Evolutionary conservation across 1,139 yeast genomes (phyloP).

Genomic region (Yamadazyma dushanensis): DNA sequence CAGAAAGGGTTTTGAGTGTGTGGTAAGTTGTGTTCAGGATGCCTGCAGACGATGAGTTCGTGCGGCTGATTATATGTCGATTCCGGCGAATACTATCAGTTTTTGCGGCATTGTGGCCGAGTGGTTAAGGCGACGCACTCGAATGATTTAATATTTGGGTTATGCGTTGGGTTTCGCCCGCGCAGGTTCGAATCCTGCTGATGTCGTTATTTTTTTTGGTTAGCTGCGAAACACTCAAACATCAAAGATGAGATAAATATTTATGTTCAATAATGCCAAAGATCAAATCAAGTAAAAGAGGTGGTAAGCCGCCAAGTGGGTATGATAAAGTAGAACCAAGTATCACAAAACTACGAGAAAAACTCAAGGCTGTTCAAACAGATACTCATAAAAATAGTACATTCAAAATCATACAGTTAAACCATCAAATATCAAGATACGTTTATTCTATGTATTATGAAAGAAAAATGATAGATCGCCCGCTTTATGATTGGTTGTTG

Average conservation of each 20-base stretch:
- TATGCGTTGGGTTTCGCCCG: conserved; percentile 78
- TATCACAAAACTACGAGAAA: conserved; percentile 57
- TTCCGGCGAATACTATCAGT: neutral
- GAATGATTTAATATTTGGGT: conserved; percentile 40
- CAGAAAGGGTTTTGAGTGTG: neutral
- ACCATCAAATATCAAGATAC: conserved; percentile 77
- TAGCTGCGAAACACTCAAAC: neutral
- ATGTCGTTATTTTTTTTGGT: conserved; percentile 53
- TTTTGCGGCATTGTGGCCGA: conserved; percentile 64
- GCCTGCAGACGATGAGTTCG: no score
- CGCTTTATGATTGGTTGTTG: conserved; percentile 76
- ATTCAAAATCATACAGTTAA: conserved; percentile 72
- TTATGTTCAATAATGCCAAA: conserved; percentile 42
- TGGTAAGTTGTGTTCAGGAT: neutral
- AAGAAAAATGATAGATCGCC: conserved; percentile 62
- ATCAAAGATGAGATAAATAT: neutral
- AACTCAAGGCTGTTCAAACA: conserved; percentile 59
- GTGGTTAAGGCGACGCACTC: conserved; percentile 84
- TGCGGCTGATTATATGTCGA: no score
- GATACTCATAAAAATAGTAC: conserved; percentile 52
- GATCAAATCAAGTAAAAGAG: conserved; percentile 39
- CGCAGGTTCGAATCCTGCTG: conserved; percentile 93
- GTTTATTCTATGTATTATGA: conserved; percentile 73
- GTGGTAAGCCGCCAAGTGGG: conserved; percentile 70
- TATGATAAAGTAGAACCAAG: conserved; percentile 72